Evolutionary conservation across 2,329 filamentous ascomycete genomes (phyloP), one percentile per base, ranked within the genome.

Genomic region (Scolecobasidium constrictum): DNA sequence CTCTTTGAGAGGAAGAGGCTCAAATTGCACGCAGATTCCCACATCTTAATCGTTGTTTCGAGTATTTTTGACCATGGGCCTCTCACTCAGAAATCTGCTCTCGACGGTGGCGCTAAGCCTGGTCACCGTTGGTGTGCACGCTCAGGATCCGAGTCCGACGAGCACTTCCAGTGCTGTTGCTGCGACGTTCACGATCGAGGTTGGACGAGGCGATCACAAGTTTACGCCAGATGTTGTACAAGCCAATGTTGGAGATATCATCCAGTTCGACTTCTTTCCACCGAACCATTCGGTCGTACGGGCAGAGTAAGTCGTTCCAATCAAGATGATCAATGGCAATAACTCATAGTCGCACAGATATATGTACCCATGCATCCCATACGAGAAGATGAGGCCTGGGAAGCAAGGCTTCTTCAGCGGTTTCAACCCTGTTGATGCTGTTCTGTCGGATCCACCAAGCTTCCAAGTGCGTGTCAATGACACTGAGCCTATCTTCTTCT

Each of bases 401-500:
- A 59, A 67, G 23, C 48, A 65, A 5, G 68, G 69, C 6, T 78
- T 79, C 52, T 78, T 67, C 51, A 73, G 69, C 42, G 75, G 72
- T 3, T 66, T 64, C 35, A 48, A 65, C 7, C 56, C 61, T 3
- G 65, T 73, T 1, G 63, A 66, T 15, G 64, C 67, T 4, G 67
- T 72, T 19, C 58, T 63, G 5, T 56, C 64, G 19, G 58, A 71
- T 65, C 62, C 57, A 15, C 69, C 68, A 16, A 59, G 53, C 28
- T 73, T 56, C 45, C 52, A 55, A 34, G 50, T 72, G 18, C 50
- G 48, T 17, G 62, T 82, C 42, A 81, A 81, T 49, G 64, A 78
- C 47, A 77, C 73, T 0, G 59, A 73, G 22, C 78, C 79, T 1
- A 70, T 77, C n/a, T 82, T 79, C 55, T 81, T 73, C 56, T 84